Base-by-base conservation (phyloP, 2,329 filamentous ascomycete genomes). In the Aspergillus alliaceus region DNA sequence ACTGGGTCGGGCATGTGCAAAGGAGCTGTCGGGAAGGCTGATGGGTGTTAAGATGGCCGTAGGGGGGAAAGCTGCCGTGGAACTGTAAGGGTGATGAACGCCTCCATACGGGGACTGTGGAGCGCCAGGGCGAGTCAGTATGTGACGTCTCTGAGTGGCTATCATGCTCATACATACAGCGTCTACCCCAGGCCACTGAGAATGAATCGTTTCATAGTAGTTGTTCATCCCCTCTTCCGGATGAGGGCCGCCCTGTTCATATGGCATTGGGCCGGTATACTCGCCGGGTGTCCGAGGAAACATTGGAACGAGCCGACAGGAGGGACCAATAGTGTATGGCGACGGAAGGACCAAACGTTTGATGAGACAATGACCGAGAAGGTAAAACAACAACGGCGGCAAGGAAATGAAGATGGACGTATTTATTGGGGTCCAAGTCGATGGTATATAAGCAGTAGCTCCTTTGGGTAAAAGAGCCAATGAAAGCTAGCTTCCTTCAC, bases 1-100 rank as follows among this genome's bases (percentile, higher is more conserved):
- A 49, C 72, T 76, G 3, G 70, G 66, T 50, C 66, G 63, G 15
- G 67, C 51, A 51, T 68, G 65, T 24, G 61, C 55, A 54, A 73
- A 72, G 32, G 70, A 67, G 61, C 56, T 71, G 55, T 75, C 73
- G 3, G 72, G 66, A 14, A 77, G 67, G 54, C 75, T 76, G 61
- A 75, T 70, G 31, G 75, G 74, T 4, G 75, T 77, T 39, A 75
- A 61, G 44, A 74, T 65, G 53, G 65, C 59, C 18, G 60, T 54
- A 37, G 70, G 56, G 56, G 66, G 67, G 44, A 69, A 72, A 31
- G 68, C 49, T 32, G 65, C 53, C 32, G 67, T 64, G n/a, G 69
- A 65, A 53, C 67, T 72, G 60, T 76, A 77, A 3, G 72, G 65
- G 51, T 70, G 63, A 44, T 59, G 61, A 31, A 67, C 54, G 18